phyloP scores from a whole-genome alignment of 1,139 yeast genomes.

The Protomyces inundatus region DNA sequence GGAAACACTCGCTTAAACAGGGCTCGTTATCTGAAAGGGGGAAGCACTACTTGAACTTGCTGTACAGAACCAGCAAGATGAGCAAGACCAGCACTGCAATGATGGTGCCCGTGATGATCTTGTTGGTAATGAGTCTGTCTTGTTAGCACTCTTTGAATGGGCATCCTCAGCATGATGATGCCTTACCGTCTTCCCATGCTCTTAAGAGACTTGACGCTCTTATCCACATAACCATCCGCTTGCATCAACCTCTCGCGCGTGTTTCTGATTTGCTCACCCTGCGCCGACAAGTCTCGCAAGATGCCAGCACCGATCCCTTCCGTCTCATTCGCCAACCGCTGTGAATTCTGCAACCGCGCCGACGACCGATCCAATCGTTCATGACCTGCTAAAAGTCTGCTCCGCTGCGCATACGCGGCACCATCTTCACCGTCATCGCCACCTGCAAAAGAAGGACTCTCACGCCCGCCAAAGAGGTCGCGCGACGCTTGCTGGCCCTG shows the following conservation, averaged over 20 bases:
- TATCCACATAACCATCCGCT: slow-evolving; percentile 91
- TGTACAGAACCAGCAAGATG: slow-evolving; percentile 76
- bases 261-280: slow-evolving; percentile 83
- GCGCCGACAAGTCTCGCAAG: slow-evolving; percentile 80
- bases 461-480: slow-evolving; percentile 58
- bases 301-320: slow-evolving; percentile 89
- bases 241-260: slow-evolving; percentile 65
- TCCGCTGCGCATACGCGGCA: slow-evolving; percentile 63
- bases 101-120: slow-evolving; percentile 88
- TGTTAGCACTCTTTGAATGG: background rate
- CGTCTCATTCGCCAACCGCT: slow-evolving; percentile 86
- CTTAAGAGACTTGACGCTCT: slow-evolving; percentile 76
- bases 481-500: slow-evolving; percentile 1
- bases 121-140: slow-evolving; percentile 79
- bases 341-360: slow-evolving; percentile 79
- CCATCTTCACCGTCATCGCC: slow-evolving; percentile 42
- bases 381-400: slow-evolving; percentile 70
- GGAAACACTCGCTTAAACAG: too few species aligned
- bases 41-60: slow-evolving; percentile 51
- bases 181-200: slow-evolving; percentile 68
- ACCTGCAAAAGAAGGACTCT: too few species aligned
- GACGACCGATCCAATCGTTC: slow-evolving; percentile 77
- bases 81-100: slow-evolving; percentile 80
- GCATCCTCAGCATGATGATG: background rate
- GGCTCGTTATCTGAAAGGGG: too few species aligned